phyloP scores from a whole-genome alignment of 352 stramenopile genomes.

The Phytophthora palmivora region DNA sequence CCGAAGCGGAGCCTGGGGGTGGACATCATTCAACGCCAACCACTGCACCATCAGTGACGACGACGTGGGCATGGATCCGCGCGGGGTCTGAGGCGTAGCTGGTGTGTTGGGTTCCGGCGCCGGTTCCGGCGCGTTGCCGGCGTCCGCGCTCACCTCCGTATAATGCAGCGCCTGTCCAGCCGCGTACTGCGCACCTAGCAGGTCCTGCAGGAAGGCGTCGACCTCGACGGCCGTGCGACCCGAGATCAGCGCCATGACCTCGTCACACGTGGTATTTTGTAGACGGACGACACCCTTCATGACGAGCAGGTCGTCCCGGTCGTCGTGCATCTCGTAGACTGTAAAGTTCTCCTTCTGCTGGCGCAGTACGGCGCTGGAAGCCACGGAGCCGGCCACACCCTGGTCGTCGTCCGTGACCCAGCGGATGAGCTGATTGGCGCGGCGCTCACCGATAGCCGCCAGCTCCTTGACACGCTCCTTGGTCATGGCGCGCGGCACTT shows the following conservation, averaged over 20 bases:
- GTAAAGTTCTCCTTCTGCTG: constrained; percentile 84
- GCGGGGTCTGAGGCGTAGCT: constrained; percentile 30
- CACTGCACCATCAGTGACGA: constrained; percentile 69
- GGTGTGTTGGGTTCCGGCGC: constrained; percentile 29
- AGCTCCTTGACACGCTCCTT: constrained; percentile 48
- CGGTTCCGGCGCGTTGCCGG: constrained; percentile 34
- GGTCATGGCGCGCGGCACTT: constrained; percentile 53
- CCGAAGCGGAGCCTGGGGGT: constrained; percentile 56
- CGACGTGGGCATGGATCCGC: constrained; percentile 27
- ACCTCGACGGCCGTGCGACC: constrained; percentile 50
- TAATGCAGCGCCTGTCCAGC: constrained; percentile 68
- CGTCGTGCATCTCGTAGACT: constrained; percentile 74
- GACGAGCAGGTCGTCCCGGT: constrained; percentile 56
- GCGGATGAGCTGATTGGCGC: constrained; percentile 67
- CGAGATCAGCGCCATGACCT: constrained; percentile 74
- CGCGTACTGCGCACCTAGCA: constrained; percentile 64
- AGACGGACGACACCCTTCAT: constrained; percentile 78
- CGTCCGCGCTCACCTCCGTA: constrained; percentile 43
- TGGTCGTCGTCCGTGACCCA: constrained; percentile 74
- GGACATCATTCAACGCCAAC: constrained; percentile 72
- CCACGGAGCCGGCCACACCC: constrained; percentile 34
- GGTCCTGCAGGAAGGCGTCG: constrained; percentile 58
- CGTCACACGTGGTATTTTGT: constrained; percentile 72
- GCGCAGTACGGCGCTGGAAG: constrained; percentile 50
- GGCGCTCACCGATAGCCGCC: constrained; percentile 53